These are phyloP conservation scores for Blastomyces emzantsi DNA, from an alignment of 2,329 filamentous ascomycete species.

Conservation along the genomic window DNA sequence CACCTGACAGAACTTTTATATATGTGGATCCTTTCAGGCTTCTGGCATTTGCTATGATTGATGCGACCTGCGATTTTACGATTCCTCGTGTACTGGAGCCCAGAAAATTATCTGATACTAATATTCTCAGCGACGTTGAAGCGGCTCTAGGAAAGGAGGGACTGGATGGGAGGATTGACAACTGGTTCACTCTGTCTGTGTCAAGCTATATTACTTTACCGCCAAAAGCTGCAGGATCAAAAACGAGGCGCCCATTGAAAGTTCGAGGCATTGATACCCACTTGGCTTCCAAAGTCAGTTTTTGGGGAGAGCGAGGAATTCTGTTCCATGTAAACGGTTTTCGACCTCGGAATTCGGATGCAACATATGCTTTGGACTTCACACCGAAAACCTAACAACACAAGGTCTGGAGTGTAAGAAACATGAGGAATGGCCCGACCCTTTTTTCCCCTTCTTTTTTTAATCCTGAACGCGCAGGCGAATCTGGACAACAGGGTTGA, in stretches of 20 bases:
- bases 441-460: neutral
- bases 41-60: neutral
- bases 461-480: neutral
- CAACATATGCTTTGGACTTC: constrained; percentile 1
- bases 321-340: neutral
- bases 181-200: neutral
- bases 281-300: neutral
- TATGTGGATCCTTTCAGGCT: neutral
- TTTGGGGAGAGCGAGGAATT: neutral
- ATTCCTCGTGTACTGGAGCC: neutral
- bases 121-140: neutral
- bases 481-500: no score
- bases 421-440: neutral
- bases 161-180: neutral
- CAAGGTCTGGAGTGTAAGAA: neutral
- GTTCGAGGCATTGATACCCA: neutral
- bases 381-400: neutral
- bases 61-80: neutral
- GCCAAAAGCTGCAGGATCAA: neutral
- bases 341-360: neutral
- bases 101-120: neutral
- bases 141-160: neutral
- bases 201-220: neutral
- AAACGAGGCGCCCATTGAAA: neutral
- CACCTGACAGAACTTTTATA: neutral